A percentile compares a stretch with the other conserved stretches of the same genome.
Evolutionary conservation across 345 rosid genomes (phyloP).

Genomic region (Citropsis articulata): DNA sequence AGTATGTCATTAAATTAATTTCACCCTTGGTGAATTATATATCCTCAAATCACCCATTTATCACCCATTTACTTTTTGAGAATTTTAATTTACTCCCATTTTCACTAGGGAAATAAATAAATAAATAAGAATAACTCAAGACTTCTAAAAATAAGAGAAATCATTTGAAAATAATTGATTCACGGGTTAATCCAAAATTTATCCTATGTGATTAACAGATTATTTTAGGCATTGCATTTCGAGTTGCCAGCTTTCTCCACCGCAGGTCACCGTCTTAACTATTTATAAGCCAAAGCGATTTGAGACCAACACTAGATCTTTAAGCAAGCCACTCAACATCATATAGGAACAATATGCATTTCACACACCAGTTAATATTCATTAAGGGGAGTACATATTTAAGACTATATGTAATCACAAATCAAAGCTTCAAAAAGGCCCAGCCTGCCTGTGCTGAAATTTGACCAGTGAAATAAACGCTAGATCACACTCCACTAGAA

Average conservation of each 20-base stretch:
- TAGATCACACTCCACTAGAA: not conserved
- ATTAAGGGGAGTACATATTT: not conserved
- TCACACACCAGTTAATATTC: not conserved
- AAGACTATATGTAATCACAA: not conserved
- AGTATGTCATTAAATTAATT: not conserved
- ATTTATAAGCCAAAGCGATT: not conserved
- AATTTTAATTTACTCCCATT: too few relatives aligned
- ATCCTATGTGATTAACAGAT: not conserved
- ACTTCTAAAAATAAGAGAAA: too few relatives aligned
- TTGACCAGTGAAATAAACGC: not conserved
- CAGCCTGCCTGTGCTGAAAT: not conserved
- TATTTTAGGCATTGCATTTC: not conserved
- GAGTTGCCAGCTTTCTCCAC: not conserved
- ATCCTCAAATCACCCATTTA: too few relatives aligned
- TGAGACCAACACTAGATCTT: not conserved
- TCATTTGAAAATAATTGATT: too few relatives aligned
- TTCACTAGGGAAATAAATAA: too few relatives aligned
- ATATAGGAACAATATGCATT: not conserved
- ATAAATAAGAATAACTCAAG: too few relatives aligned
- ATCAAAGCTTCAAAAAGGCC: not conserved
- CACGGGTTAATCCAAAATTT: too few relatives aligned
- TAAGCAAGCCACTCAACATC: not conserved
- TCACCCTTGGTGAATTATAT: too few relatives aligned
- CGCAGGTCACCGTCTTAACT: not conserved
- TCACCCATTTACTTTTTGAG: too few relatives aligned